Evolutionary conservation across 1,139 yeast species (phyloP), one percentile per base, ranked within the genome.

Genomic region (Debaryomyces psychrophilus): DNA sequence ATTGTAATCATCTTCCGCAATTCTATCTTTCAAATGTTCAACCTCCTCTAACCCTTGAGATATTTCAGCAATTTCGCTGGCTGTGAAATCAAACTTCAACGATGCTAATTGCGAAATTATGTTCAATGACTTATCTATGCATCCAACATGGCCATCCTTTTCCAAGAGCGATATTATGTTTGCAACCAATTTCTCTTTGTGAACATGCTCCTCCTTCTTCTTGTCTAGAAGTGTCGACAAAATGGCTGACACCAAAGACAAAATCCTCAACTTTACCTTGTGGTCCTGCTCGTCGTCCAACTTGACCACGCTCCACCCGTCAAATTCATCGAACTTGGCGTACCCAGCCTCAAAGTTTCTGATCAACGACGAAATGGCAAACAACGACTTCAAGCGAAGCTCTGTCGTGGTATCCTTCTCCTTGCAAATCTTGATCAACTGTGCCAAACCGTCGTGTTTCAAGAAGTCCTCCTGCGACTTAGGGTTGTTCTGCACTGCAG

Each of bases 401-500:
- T 72, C 69, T 2, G 63, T 60, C 1, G 61, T 50, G 14, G 69
- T 69, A 6, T 54, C 44, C 1, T 53, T 47, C 31, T 55, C 59
- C 2, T 56, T 44, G 8, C 59, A 76, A 14, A 82, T 56, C 1
- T 60, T 53, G 18, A 85, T 66, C 48, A 85, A 67, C 43, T 64
- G 67, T 12, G 63, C 56, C 41, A 85, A 65, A 1, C 86, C 86
- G 15, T 67, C 68, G 0, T 73, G 71, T 49, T 79, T 76, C 34
- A 73, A 57, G 53, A 83, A 85, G 45, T 81, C 87, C 45, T 76
- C 73, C 65, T 90, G 97, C 3, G 92, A 75, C 48, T 77, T 78
- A 2, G 82, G 83, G 62, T 93, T 93, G 63, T 93, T 93, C 65
- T 93, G 99, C 1, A 88, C 95, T 0, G 98, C 96, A 1, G 93